These are phyloP conservation scores for Alternaria ethzedia DNA, from an alignment of 2,329 filamentous ascomycete species.

Conservation along the genomic window DNA sequence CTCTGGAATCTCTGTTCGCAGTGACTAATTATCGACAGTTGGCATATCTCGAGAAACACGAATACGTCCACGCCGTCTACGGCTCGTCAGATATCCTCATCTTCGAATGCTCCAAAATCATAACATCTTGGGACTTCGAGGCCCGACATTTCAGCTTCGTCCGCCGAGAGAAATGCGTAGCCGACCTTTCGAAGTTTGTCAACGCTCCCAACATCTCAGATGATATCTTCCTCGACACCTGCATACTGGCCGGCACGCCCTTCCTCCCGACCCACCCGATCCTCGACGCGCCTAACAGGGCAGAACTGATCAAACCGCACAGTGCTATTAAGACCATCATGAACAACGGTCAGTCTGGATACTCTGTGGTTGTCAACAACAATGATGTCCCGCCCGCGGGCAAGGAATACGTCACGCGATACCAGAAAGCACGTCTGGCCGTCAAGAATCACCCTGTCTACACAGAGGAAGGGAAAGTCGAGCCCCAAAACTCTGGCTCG, in stretches of 20 bases:
- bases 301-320: slow-evolving; percentile 66
- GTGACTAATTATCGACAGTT: slow-evolving; percentile 58
- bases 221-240: slow-evolving; percentile 80
- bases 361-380: slow-evolving; percentile 76
- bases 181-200: slow-evolving; percentile 59
- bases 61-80: slow-evolving; percentile 72
- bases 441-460: slow-evolving; percentile 89
- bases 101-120: slow-evolving; percentile 79
- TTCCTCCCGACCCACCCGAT: slow-evolving; percentile 82
- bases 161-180: slow-evolving; percentile 72
- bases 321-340: slow-evolving; percentile 82
- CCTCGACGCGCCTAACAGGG: slow-evolving; percentile 66
- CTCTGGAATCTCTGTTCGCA: not conserved
- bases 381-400: slow-evolving; percentile 78
- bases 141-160: slow-evolving; percentile 68
- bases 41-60: slow-evolving; percentile 75
- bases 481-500: slow-evolving; percentile 73
- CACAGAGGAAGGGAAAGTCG: slow-evolving; percentile 75
- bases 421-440: slow-evolving; percentile 82
- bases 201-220: slow-evolving; percentile 62
- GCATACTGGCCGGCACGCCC: slow-evolving; percentile 81
- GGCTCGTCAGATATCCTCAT: slow-evolving; percentile 84
- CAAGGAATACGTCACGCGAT: slow-evolving; percentile 81
- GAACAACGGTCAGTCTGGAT: slow-evolving; percentile 69
- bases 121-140: slow-evolving; percentile 74